phyloP scores from a whole-genome alignment of 2,329 filamentous ascomycete species.

The Penicillium nordicum region DNA sequence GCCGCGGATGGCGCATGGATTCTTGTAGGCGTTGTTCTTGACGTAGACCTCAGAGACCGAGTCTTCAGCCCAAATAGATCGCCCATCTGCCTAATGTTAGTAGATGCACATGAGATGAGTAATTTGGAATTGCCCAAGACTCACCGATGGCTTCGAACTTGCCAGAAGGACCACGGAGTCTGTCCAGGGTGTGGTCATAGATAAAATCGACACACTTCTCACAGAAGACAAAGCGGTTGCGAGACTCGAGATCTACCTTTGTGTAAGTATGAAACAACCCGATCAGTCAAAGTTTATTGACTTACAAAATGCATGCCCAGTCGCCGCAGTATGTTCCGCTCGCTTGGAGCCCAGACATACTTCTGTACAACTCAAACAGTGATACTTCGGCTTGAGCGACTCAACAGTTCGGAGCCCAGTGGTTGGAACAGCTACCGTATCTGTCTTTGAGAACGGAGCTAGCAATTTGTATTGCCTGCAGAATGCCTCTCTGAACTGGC shows the following conservation, averaged over 20 bases:
- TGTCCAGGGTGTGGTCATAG: slow-evolving; percentile 42
- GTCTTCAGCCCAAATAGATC: slow-evolving; percentile 37
- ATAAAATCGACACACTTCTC: slow-evolving; percentile 41
- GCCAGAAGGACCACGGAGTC: slow-evolving; percentile 26
- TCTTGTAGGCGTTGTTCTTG: slow-evolving; percentile 70
- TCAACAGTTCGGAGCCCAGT: slow-evolving; percentile 22
- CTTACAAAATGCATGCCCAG: slow-evolving; percentile 43
- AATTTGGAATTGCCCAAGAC: neutral
- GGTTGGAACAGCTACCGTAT: slow-evolving; percentile 19
- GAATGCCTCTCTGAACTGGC: slow-evolving; percentile 36
- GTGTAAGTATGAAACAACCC: slow-evolving; percentile 6
- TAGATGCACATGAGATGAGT: neutral
- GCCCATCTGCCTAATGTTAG: slow-evolving; percentile 22
- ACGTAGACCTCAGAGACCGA: slow-evolving; percentile 73
- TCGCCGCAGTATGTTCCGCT: slow-evolving; percentile 36
- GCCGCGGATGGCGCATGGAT: slow-evolving; percentile 81
- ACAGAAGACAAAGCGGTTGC: slow-evolving; percentile 40
- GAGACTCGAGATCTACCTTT: slow-evolving; percentile 39
- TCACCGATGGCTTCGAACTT: slow-evolving; percentile 17
- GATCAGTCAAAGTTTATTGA: neutral
- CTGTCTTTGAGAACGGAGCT: slow-evolving; percentile 27
- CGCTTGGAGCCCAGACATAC: slow-evolving; percentile 32
- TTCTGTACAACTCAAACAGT: slow-evolving; percentile 38
- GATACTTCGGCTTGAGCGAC: slow-evolving; percentile 39
- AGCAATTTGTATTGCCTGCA: slow-evolving; percentile 32